A percentile compares a stretch with the other conserved stretches of the same genome.
Evolutionary conservation across 148 eudicot genomes (phyloP).

Genomic region (Linanthus parryae): DNA sequence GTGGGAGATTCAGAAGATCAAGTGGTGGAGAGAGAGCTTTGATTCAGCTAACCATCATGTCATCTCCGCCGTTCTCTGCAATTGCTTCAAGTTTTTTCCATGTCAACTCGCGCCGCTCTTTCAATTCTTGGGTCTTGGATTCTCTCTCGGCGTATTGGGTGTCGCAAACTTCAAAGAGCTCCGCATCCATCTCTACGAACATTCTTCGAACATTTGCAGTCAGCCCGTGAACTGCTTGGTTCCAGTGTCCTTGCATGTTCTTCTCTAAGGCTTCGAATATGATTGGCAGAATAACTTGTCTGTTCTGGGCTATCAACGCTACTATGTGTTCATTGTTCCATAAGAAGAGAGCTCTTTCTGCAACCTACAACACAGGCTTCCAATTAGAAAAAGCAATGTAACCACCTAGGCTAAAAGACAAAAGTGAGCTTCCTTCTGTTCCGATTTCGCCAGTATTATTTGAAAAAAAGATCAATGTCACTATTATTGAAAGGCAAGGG

Average conservation of each 20-base stretch:
- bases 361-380: conserved; percentile 27
- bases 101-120: conserved; percentile 25
- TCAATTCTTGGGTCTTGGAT: conserved; percentile 18
- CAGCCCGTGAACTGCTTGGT: conserved; percentile 45
- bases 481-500: no score
- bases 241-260: conserved; percentile 40
- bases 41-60: conserved; percentile 23
- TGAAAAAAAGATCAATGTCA: no score
- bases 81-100: conserved; percentile 43
- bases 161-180: conserved; percentile 38
- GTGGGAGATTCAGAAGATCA: background rate
- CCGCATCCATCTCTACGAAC: conserved; percentile 46
- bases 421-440: no score
- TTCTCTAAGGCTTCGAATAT: conserved; percentile 35
- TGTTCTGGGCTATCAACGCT: conserved; percentile 34
- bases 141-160: conserved; percentile 21
- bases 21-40: background rate
- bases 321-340: conserved; percentile 55
- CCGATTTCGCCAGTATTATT: no score
- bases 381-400: conserved; percentile 7
- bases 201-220: conserved; percentile 34
- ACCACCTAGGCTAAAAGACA: no score
- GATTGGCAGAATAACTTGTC: conserved; percentile 37
- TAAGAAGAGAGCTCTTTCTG: conserved; percentile 48
- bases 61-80: conserved; percentile 25